Evolutionary conservation across 2,329 filamentous ascomycete species (phyloP), one percentile per base, ranked within the genome.

Genomic region (Elsinoe perseae): DNA sequence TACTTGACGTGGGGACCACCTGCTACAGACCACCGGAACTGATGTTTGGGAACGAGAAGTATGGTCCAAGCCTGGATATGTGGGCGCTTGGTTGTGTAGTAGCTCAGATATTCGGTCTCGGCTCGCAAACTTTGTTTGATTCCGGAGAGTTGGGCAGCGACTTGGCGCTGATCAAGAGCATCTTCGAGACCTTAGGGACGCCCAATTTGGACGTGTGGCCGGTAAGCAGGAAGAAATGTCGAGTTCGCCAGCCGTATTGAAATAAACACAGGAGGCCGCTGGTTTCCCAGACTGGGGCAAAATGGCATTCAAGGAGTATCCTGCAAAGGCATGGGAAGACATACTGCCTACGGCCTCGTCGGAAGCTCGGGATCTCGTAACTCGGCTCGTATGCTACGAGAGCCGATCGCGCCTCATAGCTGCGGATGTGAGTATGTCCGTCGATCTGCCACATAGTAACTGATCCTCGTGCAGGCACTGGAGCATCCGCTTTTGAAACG

Each of bases 1-100:
- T 95, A 54, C 85, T 93, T 6, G 95, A 98, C 68, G 87, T 98
- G 23, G 93, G 93, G 32, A 97, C 92, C 1, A 92, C 91, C 0
- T 82, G 87, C 50, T 98, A 98, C 72, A 83, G 95, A 18, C 81
- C 92, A 0, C 93, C 93, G 0, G 95, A 98, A 66, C 80, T 91
- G 0, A 77, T 98, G 5, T 97, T 98, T 67, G 93, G 90, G 0
- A 79, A 91, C 68, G 82, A 79, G 50, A 73, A 76, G 0, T 98
- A 98, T 66, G 80, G 79, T 1, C 69, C 80, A 0, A 77, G 80
- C 7, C 78, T 97, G 2, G 93, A 98, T 69, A 83, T 97, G 72
- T 98, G 95, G 93, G 87, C 84, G 3, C 80, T 86, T 0, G 93
- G 95, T 1, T 85, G 86, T 60, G 86, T 95, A 65, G 80, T 95